These are phyloP conservation scores for Ustilaginoidea virens DNA, from an alignment of 2,329 filamentous ascomycete genomes.

Conservation along the genomic window DNA sequence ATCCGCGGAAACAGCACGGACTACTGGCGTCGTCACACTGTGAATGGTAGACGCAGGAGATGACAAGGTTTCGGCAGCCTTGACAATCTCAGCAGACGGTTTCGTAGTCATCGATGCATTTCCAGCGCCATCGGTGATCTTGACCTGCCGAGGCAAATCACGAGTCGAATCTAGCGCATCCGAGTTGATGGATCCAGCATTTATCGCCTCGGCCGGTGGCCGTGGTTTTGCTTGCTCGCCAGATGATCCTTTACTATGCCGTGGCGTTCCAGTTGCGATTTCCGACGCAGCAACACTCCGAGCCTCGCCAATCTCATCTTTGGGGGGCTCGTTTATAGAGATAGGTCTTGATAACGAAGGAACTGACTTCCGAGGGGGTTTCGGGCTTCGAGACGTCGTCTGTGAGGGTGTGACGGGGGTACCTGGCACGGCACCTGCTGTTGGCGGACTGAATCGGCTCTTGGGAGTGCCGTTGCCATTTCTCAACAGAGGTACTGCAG, in stretches of 20 bases:
- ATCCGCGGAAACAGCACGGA: slow-evolving; percentile 53
- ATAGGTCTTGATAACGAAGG: background rate
- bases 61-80: slow-evolving; percentile 29
- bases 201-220: too few relatives aligned
- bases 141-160: too few relatives aligned
- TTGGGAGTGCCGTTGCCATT: slow-evolving; percentile 6
- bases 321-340: background rate
- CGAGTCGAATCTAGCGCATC: too few relatives aligned
- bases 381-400: slow-evolving; percentile 1
- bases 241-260: too few relatives aligned
- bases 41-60: slow-evolving; percentile 54
- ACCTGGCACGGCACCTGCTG: slow-evolving; percentile 4
- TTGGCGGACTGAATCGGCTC: slow-evolving; percentile 5
- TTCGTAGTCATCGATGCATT: slow-evolving; percentile 15
- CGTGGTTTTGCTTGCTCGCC: too few relatives aligned
- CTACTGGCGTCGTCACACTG: slow-evolving; percentile 56
- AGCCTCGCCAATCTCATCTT: too few relatives aligned
- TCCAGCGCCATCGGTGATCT: background rate
- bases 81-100: slow-evolving; percentile 18
- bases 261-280: too few relatives aligned
- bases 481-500: slow-evolving; percentile 5
- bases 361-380: slow-evolving; percentile 4
- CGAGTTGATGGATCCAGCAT: too few relatives aligned
- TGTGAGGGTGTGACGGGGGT: background rate
- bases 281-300: too few relatives aligned